Conservation (phyloP, 108 stramenopile genomes). For the Skeletonema tropicum region DNA sequence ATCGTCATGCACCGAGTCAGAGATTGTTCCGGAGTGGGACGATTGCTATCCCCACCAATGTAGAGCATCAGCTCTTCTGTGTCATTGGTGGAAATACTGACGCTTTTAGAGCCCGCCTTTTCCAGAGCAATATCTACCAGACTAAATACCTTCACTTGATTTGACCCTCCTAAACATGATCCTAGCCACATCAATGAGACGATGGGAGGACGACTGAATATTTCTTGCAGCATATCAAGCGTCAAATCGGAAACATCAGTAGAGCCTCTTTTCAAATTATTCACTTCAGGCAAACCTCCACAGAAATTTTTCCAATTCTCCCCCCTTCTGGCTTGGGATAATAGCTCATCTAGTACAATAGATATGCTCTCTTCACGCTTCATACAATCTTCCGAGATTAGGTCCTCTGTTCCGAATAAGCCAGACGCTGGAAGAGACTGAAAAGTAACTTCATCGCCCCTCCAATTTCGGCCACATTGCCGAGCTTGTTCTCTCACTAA, state of each 20-base stretch:
- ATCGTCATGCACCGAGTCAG: slow-evolving; percentile 34
- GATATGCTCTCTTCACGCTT: slow-evolving; percentile 37
- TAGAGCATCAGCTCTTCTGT: slow-evolving; percentile 16
- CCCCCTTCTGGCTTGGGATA: slow-evolving; percentile 33
- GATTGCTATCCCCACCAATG: slow-evolving; percentile 19
- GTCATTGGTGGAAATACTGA: slow-evolving; percentile 9
- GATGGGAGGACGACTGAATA: slow-evolving; percentile 51
- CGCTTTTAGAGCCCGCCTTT: slow-evolving; percentile 4
- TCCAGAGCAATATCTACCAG: slow-evolving; percentile 64
- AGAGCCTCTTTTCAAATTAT: slow-evolving; percentile 15
- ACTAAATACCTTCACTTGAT: slow-evolving; percentile 65
- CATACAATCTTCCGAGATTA: slow-evolving; percentile 71
- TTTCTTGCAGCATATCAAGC: slow-evolving; percentile 33
- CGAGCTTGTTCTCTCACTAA: slow-evolving; percentile 61
- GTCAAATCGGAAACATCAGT: background rate
- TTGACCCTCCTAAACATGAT: slow-evolving; percentile 55
- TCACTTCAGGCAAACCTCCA: slow-evolving; percentile 49
- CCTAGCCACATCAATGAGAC: slow-evolving; percentile 71
- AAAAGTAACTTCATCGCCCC: slow-evolving; percentile 45
- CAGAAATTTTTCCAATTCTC: slow-evolving; percentile 81
- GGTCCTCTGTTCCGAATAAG: slow-evolving; percentile 71
- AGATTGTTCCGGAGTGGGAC: slow-evolving; percentile 50
- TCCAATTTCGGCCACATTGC: slow-evolving; percentile 63
- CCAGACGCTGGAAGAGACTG: slow-evolving; percentile 45
- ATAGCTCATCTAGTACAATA: slow-evolving; percentile 64